These are phyloP conservation scores for Gaeumannomyces sp. DNA, from an alignment of 2,329 filamentous ascomycete species.

Conservation along the genomic window DNA sequence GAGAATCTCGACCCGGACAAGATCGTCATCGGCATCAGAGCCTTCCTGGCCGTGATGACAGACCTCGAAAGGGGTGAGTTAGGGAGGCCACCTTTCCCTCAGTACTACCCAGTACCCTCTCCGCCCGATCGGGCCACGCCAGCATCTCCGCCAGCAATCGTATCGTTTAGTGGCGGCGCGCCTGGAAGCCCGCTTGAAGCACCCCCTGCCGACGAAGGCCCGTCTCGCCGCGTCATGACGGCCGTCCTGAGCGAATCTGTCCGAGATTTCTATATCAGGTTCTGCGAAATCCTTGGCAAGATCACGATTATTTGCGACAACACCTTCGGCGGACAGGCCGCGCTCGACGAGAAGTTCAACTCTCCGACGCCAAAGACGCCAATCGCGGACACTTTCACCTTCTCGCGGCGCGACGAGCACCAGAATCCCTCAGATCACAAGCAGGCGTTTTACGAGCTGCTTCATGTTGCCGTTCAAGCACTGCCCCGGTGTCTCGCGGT, in stretches of 20 bases:
- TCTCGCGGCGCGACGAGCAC: constrained; percentile 75
- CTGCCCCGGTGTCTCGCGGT: constrained; percentile 87
- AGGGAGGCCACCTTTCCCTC: constrained; percentile 76
- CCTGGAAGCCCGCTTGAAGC: constrained; percentile 20
- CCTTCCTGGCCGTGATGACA: constrained; percentile 87
- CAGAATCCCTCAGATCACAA: constrained; percentile 71
- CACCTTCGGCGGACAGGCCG: constrained; percentile 92
- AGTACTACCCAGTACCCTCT: constrained; percentile 42
- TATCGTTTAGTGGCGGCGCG: constrained; percentile 27
- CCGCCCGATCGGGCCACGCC: constrained; percentile 36
- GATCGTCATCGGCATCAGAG: constrained; percentile 93
- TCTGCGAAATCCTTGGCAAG: constrained; percentile 92
- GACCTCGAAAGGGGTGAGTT: constrained; percentile 82
- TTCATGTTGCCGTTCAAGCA: constrained; percentile 93
- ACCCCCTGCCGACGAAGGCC: constrained; percentile 50
- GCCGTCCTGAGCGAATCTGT: constrained; percentile 66
- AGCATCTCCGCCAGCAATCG: constrained; percentile 41
- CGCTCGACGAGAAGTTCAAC: constrained; percentile 89
- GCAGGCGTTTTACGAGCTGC: constrained; percentile 89
- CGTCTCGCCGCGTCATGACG: constrained; percentile 59
- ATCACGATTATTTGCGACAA: constrained; percentile 96
- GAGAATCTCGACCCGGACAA: constrained; percentile 93
- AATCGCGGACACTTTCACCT: constrained; percentile 89
- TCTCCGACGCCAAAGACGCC: constrained; percentile 87
- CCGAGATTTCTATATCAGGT: constrained; percentile 79